These are phyloP conservation scores for Kregervanrija delftensis DNA, from an alignment of 805 yeast species.

Conservation along the genomic window DNA sequence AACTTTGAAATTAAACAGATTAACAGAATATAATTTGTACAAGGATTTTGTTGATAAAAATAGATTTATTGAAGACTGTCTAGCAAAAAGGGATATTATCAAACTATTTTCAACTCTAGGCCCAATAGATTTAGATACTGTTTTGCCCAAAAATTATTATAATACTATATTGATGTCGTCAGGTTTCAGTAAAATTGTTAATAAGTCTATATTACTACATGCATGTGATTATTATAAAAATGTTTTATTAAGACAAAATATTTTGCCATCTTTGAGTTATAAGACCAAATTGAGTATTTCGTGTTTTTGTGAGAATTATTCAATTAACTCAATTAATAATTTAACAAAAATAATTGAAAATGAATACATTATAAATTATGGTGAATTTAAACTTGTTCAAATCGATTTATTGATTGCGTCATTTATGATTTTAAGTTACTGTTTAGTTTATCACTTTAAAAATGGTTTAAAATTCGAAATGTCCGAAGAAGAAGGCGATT, in stretches of 20 bases:
- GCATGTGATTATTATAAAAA: slow-evolving; percentile 8
- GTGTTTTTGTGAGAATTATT: slow-evolving; percentile 4
- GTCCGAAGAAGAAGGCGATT: slow-evolving; percentile 1
- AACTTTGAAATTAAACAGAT: slow-evolving; percentile 1
- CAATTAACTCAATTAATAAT: slow-evolving; percentile 1
- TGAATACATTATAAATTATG: slow-evolving; percentile 5
- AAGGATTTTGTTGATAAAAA: neutral
- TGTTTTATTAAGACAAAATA: slow-evolving; percentile 5
- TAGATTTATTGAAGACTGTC: neutral
- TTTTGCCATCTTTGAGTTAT: slow-evolving; percentile 2
- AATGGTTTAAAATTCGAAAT: slow-evolving; percentile 5
- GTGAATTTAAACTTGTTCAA: neutral
- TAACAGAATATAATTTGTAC: neutral
- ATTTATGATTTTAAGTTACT: slow-evolving; percentile 5
- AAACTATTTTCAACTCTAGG: neutral
- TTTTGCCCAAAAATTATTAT: neutral
- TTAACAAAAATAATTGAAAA: slow-evolving; percentile 4
- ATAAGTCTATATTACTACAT: slow-evolving; percentile 4
- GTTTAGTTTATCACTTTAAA: slow-evolving; percentile 10
- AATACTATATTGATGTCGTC: neutral
- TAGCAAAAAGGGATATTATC: neutral
- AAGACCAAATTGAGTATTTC: slow-evolving; percentile 4
- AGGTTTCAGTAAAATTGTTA: slow-evolving; percentile 5
- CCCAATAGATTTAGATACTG: slow-evolving; percentile 1
- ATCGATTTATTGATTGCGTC: slow-evolving; percentile 1